phyloP scores from a whole-genome alignment of 1,284 basidiomycete genomes.

The Rhizopogon parksii region DNA sequence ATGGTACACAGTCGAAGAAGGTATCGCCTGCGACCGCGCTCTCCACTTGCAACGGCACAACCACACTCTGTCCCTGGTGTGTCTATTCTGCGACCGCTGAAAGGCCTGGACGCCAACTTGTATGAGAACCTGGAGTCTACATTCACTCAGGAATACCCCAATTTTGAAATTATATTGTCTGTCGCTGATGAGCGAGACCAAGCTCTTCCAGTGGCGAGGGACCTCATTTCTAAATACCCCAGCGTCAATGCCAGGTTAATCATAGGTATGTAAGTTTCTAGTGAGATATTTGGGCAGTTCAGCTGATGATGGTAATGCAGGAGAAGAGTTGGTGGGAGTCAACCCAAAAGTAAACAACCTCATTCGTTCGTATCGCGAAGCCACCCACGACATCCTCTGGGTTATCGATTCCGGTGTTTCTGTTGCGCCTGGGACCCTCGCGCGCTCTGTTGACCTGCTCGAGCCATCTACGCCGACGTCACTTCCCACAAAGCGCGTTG shows the following conservation, averaged over 20 bases:
- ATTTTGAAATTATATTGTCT: conserved; percentile 83
- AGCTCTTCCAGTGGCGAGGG: conserved; percentile 70
- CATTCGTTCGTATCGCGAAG: conserved; percentile 74
- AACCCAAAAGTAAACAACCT: conserved; percentile 99
- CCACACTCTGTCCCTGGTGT: conserved; percentile 68
- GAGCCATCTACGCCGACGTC: conserved; percentile 28
- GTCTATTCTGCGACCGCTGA: conserved; percentile 84
- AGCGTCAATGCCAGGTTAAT: conserved; percentile 64
- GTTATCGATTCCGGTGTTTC: conserved; percentile 93
- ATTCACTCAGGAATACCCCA: conserved; percentile 83
- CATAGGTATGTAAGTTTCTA: conserved; percentile 52
- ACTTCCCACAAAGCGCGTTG: conserved; percentile 46
- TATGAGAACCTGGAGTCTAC: conserved; percentile 91
- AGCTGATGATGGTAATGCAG: conserved; percentile 30
- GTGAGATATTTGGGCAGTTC: conserved; percentile 1
- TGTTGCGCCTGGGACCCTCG: conserved; percentile 74
- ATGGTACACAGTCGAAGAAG: conserved; percentile 54
- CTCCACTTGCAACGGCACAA: conserved; percentile 50
- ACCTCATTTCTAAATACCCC: conserved; percentile 72
- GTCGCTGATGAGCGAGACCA: conserved; percentile 80
- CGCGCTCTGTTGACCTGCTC: conserved; percentile 79
- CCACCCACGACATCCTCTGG: conserved; percentile 90
- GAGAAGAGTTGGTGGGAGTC: conserved; percentile 74
- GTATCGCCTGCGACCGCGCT: conserved; percentile 61
- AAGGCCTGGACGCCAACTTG: conserved; percentile 88